These are phyloP conservation scores for Collybiopsis confluens DNA, from an alignment of 768 basidiomycete species.

Conservation along the genomic window DNA sequence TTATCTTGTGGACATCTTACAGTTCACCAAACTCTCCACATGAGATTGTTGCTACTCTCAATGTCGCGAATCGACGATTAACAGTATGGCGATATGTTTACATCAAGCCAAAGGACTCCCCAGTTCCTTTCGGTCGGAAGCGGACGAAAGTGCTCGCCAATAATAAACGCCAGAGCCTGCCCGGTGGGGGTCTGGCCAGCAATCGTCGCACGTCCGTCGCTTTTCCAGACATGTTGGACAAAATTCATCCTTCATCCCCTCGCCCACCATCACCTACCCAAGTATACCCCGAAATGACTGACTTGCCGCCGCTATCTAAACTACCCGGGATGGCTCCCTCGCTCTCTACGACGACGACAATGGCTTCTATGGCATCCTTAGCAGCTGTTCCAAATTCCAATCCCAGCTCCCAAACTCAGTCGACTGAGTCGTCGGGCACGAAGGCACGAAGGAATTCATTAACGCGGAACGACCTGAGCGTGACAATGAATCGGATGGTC, in stretches of 20 bases:
- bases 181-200: conserved; percentile 19
- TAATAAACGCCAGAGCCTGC: conserved; percentile 36
- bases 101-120: conserved; percentile 54
- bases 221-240: conserved; percentile 27
- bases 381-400: conserved; percentile 15
- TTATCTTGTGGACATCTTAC: conserved; percentile 57
- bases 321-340: conserved; percentile 51
- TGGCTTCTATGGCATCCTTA: conserved; percentile 29
- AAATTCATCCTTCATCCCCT: conserved; percentile 32
- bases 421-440: conserved; percentile 17
- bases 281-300: conserved; percentile 32
- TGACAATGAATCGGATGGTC: conserved; percentile 67
- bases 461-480: conserved; percentile 50
- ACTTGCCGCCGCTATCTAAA: conserved; percentile 41
- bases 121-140: conserved; percentile 31
- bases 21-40: conserved; percentile 35
- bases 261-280: conserved; percentile 33
- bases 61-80: conserved; percentile 46
- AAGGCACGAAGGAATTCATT: conserved; percentile 40
- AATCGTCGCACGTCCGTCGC: conserved; percentile 36
- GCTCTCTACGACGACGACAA: conserved; percentile 46
- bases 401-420: not conserved
- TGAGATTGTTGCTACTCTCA: conserved; percentile 55
- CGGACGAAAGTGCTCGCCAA: conserved; percentile 22
- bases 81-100: conserved; percentile 75